A percentile compares a stretch with the other conserved stretches of the same genome.
Evolutionary conservation across 768 basidiomycete species (phyloP).

Genomic region (Omphalotus guepiniiformis): DNA sequence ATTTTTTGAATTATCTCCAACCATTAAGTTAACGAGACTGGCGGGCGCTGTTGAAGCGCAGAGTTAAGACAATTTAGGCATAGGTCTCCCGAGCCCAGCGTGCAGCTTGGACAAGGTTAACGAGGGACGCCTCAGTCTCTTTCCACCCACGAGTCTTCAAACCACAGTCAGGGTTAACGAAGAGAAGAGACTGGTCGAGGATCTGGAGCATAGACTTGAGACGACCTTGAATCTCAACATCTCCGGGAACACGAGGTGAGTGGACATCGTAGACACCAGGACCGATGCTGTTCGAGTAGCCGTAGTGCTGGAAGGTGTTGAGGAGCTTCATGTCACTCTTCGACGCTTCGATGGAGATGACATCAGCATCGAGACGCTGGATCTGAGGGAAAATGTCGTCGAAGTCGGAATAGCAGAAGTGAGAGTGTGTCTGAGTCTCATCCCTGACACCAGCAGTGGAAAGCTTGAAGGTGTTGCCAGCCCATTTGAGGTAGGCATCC

Average conservation of each 20-base stretch:
- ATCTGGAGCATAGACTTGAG: constrained; percentile 79
- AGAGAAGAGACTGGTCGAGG: constrained; percentile 76
- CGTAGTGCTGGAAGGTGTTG: constrained; percentile 90
- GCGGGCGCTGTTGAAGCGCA: constrained; percentile 66
- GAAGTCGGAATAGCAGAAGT: constrained; percentile 99
- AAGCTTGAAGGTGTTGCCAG: constrained; percentile 98
- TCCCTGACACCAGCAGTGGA: constrained; percentile 94
- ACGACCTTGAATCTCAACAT: constrained; percentile 93
- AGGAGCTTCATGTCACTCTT: constrained; percentile 99
- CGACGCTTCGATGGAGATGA: constrained; percentile 98
- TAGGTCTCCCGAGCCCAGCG: constrained; percentile 64
- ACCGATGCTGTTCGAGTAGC: constrained; percentile 96
- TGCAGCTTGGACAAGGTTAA: constrained; percentile 67
- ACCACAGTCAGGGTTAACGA: constrained; percentile 96
- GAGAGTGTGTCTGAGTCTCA: constrained; percentile 94
- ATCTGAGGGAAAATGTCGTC: constrained; percentile 98
- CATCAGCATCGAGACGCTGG: constrained; percentile 94
- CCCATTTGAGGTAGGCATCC: constrained; percentile 96
- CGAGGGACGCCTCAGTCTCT: constrained; percentile 67
- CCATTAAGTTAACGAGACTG: constrained; percentile 41
- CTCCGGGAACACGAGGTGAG: constrained; percentile 94
- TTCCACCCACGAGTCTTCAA: constrained; percentile 88
- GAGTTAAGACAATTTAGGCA: constrained; percentile 36
- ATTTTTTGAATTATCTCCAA: constrained; percentile 12
- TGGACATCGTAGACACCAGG: constrained; percentile 99